Evolutionary conservation across 345 rosid genomes (phyloP).

Genomic region (Salix caprea): DNA sequence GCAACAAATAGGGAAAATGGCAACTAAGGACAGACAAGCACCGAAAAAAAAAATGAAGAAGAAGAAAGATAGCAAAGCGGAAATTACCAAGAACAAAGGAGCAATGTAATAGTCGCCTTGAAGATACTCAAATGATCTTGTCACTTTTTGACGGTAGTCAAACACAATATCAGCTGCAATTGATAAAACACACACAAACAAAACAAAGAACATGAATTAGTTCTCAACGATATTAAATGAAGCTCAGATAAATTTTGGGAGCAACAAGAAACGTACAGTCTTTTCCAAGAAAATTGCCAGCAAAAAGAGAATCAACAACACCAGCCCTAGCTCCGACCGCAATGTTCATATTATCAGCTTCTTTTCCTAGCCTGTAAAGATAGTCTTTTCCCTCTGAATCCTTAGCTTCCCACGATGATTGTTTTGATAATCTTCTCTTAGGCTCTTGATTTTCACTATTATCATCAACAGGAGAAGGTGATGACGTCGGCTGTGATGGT

Average conservation of each 20-base stretch:
- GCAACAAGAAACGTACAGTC: slow-evolving; percentile 46
- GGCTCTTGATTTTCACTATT: slow-evolving; percentile 13
- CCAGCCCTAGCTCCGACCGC: slow-evolving; percentile 85
- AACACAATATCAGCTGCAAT: slow-evolving; percentile 84
- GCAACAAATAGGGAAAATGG: no score
- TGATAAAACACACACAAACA: background rate
- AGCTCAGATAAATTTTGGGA: background rate
- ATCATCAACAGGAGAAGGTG: slow-evolving; percentile 13
- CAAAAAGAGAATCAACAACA: slow-evolving; percentile 70
- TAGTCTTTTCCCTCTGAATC: slow-evolving; percentile 74
- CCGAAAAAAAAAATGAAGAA: no score
- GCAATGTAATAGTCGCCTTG: slow-evolving; percentile 93
- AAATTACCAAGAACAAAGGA: slow-evolving; percentile 64
- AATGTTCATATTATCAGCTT: slow-evolving; percentile 79
- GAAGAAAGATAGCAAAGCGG: background rate
- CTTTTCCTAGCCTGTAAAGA: slow-evolving; percentile 77
- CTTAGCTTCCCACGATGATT: slow-evolving; percentile 89
- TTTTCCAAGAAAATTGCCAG: slow-evolving; percentile 80
- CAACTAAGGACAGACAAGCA: background rate
- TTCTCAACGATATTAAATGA: background rate
- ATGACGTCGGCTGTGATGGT: background rate
- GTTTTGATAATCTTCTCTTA: slow-evolving; percentile 54
- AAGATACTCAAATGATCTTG: slow-evolving; percentile 85
- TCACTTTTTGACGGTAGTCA: slow-evolving; percentile 88
- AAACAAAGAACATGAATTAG: background rate